These are phyloP conservation scores for Thalassiosira sp. DNA, from an alignment of 352 stramenopile species.

Conservation along the genomic window DNA sequence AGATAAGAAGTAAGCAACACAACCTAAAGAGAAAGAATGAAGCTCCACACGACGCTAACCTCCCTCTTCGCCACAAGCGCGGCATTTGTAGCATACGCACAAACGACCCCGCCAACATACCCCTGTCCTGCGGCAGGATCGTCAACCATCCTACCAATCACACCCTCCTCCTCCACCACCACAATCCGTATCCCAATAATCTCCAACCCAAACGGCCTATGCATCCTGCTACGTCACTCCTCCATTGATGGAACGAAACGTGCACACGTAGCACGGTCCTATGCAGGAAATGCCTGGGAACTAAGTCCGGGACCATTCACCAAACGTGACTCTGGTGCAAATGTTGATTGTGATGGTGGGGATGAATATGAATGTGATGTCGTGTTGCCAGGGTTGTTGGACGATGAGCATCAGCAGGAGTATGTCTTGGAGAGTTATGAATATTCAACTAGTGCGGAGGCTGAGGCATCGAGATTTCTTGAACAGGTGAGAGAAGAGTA, in stretches of 20 bases:
- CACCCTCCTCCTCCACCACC: neutral
- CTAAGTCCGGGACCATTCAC: constrained; percentile 4
- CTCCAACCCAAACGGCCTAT: neutral
- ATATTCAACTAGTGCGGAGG: neutral
- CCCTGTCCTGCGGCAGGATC: neutral
- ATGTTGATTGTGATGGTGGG: neutral
- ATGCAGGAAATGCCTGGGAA: constrained; percentile 13
- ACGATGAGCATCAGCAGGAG: constrained; percentile 8
- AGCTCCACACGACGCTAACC: neutral
- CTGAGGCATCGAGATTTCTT: constrained; percentile 58
- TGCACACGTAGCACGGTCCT: constrained; percentile 12
- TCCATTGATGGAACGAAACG: neutral
- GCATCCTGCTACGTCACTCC: neutral
- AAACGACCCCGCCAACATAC: constrained; percentile 6
- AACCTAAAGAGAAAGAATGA: neutral
- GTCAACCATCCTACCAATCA: neutral
- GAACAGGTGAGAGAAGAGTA: too few species aligned
- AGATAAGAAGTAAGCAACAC: neutral
- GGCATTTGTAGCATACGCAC: neutral
- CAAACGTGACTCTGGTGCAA: neutral
- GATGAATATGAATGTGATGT: constrained; percentile 15
- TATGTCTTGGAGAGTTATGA: constrained; percentile 28
- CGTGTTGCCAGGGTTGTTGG: constrained; percentile 10
- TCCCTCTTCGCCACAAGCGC: neutral
- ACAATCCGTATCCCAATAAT: constrained; percentile 1